phyloP scores from a whole-genome alignment of 139 green algal species.

The Chlamydomonas applanata region DNA sequence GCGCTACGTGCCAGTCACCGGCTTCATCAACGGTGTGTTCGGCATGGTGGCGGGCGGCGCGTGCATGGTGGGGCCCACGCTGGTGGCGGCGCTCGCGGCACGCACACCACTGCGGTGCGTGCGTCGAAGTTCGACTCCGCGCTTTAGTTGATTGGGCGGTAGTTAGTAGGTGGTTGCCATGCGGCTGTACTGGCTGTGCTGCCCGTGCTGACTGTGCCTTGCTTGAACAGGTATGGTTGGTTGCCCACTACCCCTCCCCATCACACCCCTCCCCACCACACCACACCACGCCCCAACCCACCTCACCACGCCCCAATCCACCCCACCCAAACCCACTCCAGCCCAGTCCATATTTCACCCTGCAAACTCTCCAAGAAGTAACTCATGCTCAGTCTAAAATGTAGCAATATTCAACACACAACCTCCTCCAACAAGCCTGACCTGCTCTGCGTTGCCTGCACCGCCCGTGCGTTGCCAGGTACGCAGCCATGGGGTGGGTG shows the following conservation, averaged over 20 bases:
- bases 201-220: background rate
- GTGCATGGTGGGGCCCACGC: conserved; percentile 48
- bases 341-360: background rate
- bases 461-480: conserved; percentile 12
- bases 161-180: no score
- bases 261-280: no score
- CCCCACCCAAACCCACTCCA: no score
- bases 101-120: conserved; percentile 32
- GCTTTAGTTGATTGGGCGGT: background rate
- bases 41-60: conserved; percentile 42
- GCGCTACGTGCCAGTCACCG: conserved; percentile 43
- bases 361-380: background rate
- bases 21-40: conserved; percentile 48
- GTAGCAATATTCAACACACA: no score
- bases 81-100: conserved; percentile 33
- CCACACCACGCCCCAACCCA: no score
- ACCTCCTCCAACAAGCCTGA: no score
- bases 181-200: no score
- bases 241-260: background rate
- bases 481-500: conserved; percentile 44
- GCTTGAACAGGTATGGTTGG: no score
- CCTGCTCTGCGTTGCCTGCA: background rate
- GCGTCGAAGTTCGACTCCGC: background rate
- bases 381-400: background rate
- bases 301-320: no score